Base-by-base conservation (phyloP, 352 stramenopile genomes). In the Peronosclerospora sorghi region DNA sequence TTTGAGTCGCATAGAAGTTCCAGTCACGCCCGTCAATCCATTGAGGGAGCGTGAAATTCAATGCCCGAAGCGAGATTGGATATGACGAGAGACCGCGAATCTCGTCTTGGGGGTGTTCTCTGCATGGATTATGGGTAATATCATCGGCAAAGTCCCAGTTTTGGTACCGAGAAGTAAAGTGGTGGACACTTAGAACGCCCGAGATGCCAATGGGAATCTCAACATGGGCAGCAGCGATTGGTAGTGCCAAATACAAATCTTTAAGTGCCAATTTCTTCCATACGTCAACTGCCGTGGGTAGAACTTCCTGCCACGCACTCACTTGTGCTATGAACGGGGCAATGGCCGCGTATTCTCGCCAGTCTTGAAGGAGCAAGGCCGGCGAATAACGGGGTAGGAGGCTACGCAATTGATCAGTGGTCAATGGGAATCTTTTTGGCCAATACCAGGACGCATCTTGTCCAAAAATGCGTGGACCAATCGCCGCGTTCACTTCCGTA, bases 91-190 rank as follows among this genome's bases (percentile, higher is more conserved):
- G 37, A 8, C 66, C 71, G n/a, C 81, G 50, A 32, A 70, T 59
- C 4, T 54, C 43, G 4, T 41, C 40, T 28, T 58, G 35, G 0
- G 62, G 54, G 0, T 35, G 59, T 37, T 75, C 62, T n/a, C 66
- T 67, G 49, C 73, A 83, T 4, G 76, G 79, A 29, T 92, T 89
- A 56, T 78, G 60, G 45, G 81, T 68, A 35, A 86, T 66, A 32
- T 89, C 73, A 39, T 92, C 79, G 3, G 74, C 76, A 48, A 89
- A 87, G 41, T 92, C 76, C 79, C 79, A 92, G 59, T 92, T 89
- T 46, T 89, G 76, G 43, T 86, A 88, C 3, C 78, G 76, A 35
- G 76, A 92, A 15, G 72, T 59, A 41, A 89, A 92, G 45, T 84
- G 62, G 45, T 85, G 74, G 6, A 92, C 60, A 41, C 63, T 86